Base-by-base conservation (phyloP, 208 protist genomes). In the Angomonas ambiguus region DNA sequence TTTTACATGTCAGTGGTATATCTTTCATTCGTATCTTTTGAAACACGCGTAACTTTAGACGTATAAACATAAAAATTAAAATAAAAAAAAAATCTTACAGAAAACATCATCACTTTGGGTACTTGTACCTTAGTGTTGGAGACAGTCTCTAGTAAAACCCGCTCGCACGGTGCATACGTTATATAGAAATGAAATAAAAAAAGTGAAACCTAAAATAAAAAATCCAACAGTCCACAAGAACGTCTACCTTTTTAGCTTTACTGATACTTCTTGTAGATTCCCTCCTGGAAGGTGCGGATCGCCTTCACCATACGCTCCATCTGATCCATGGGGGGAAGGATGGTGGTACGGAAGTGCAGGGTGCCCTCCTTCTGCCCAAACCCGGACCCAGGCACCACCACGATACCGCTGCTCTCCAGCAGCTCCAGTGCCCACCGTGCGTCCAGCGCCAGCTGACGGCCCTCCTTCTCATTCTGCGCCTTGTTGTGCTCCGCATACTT, bases 261-360 rank as follows among this genome's bases (percentile, higher is more conserved):
- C 13, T 35, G 51, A 65, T 87, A 93, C 69, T 82, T 71, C 4
- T 25, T 30, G 70, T 85, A 88, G n/a, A 94, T 57, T 35, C 56
- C 48, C 49, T 89, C 77, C 71, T 94, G 88, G 62, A 91, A 82
- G 27, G 48, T 56, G 62, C 84, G 78, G 62, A 94, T 80, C 27
- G 71, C 35, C 34, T 65, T 62, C 77, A 91, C 82, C 80, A 96
- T 79, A n/a, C 77, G 72, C 69, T 97, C 80, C 70, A 99, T 97
- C 56, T 98, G 70, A 18, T 98, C 82, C 70, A 98, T 97, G 18
- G 88, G 85, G 22, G 99, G 99, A 24, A 99, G 87, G 74, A 99
- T 99, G 30, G 99, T 99, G 18, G 91, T 99, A 69, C 99, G 91
- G 77, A 99, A 99, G 87, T 99, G 98, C 65, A 91, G 97, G 22